Base-by-base conservation (phyloP, 2,329 filamentous ascomycete species). In the Rhynchosporium secalis region DNA sequence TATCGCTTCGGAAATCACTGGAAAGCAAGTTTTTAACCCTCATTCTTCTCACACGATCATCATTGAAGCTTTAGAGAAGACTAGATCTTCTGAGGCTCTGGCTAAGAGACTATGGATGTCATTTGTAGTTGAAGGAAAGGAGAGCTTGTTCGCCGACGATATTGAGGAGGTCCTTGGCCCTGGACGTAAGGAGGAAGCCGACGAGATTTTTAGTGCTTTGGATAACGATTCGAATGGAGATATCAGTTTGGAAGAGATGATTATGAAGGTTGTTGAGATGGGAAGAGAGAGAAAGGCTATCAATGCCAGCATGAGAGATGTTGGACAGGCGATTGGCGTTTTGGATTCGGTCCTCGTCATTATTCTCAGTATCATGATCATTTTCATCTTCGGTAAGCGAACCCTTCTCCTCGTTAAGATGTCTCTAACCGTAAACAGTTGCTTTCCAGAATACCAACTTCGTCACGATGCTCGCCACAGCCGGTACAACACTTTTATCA, bases 101-200 rank as follows among this genome's bases (percentile, higher is more conserved):
- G 93, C 91, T n/a, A 89, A 86, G 69, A 89, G 95, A 72, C 88
- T 98, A 66, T 98, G 95, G 95, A 96, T 97, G 91, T 97, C 93
- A 0, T 96, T 97, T 73, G 95, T 96, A 1, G 86, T 95, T 3
- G 94, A 98, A 76, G 92, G 92, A 70, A 87, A 87, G 62, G 91
- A 97, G 46, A 80, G 88, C 0, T 81, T 99, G 8, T 91, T 84
- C 68, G 76, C 84, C 8, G 92, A 96, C 4, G 95, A 99, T 73
- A 83, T 99, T 43, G 74, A 87, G 36, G 94, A 98, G 74, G 94
- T 98, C 9, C 87, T 99, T 63, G 94, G 94, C 2, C 78, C 84
- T 0, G 84, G 85, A 5, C 87, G 89, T 70, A 85, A 86, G 65
- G 80, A 84, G 0, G 91, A 96, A 66, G 95, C 95, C 1, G 90